Percentiles rank a stretch among this genome's conserved stretches.
Evolutionary conservation across 352 stramenopile genomes (phyloP).

Genomic region (Globisporangium orthogonon): DNA sequence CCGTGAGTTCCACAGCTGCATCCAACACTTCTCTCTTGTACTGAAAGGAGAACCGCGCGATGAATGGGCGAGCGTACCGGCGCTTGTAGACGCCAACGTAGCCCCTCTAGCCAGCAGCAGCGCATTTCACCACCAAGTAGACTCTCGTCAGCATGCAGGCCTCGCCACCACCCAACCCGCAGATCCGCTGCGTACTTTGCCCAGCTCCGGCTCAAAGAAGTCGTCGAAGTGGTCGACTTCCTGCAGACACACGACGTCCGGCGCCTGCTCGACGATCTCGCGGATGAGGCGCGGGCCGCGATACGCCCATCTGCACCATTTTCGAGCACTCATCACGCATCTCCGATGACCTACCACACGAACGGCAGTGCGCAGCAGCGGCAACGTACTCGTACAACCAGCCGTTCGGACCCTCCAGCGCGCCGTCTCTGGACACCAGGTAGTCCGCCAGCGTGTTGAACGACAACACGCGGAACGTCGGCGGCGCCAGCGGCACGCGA

Average conservation of each 20-base stretch:
- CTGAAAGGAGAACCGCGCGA: neutral
- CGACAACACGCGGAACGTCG: conserved; percentile 58
- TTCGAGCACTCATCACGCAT: no score
- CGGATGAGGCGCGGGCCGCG: conserved; percentile 34
- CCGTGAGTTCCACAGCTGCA: neutral
- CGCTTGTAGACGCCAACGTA: conserved; percentile 55
- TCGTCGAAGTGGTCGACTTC: conserved; percentile 70
- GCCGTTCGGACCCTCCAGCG: conserved; percentile 16
- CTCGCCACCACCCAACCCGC: no score
- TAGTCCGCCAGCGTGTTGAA: conserved; percentile 77
- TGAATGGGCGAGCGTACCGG: conserved; percentile 17
- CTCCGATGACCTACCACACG: no score
- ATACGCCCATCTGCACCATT: conserved; percentile 31
- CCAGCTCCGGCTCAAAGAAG: conserved; percentile 60
- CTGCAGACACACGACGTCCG: conserved; percentile 56
- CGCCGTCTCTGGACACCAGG: conserved; percentile 29
- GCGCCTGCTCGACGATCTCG: conserved; percentile 42
- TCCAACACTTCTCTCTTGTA: neutral
- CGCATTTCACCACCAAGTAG: neutral
- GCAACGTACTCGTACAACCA: conserved; percentile 41
- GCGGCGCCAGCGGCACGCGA: conserved; percentile 13
- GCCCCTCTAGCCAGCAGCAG: conserved; percentile 11
- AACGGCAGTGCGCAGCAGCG: neutral
- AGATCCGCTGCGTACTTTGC: conserved; percentile 14
- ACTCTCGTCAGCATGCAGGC: neutral